phyloP scores from a whole-genome alignment of 1,139 yeast genomes.

The Yamadazyma kanchanaburiensis region DNA sequence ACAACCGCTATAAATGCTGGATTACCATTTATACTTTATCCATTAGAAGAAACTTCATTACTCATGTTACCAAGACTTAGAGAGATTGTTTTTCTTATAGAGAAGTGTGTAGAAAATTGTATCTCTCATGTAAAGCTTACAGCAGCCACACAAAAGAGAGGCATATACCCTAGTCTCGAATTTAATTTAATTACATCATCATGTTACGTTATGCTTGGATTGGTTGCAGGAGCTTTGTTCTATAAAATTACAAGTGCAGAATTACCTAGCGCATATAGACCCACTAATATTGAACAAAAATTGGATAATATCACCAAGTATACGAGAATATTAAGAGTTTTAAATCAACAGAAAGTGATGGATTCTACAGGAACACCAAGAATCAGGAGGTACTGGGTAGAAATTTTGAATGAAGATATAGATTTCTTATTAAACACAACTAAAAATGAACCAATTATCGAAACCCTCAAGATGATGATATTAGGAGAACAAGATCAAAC shows the following conservation, averaged over 20 bases:
- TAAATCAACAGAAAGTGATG: constrained; percentile 3
- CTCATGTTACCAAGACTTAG: background rate
- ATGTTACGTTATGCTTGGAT: constrained; percentile 3
- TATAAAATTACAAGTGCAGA: constrained; percentile 4
- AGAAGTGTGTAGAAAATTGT: constrained; percentile 3
- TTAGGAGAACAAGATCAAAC: constrained; percentile 1
- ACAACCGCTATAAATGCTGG: constrained; percentile 2
- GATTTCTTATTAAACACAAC: constrained; percentile 2
- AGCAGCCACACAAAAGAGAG: background rate
- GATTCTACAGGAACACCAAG: constrained; percentile 10
- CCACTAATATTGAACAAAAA: constrained; percentile 2
- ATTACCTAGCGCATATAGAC: constrained; percentile 2
- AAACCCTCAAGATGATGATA: constrained; percentile 1
- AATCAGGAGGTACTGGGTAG: constrained; percentile 10
- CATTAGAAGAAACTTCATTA: constrained; percentile 2
- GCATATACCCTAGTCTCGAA: constrained; percentile 1
- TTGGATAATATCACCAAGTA: constrained; percentile 1
- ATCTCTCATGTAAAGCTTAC: constrained; percentile 2
- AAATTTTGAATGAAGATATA: constrained; percentile 9
- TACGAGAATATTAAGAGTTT: constrained; percentile 2
- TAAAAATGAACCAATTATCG: constrained; percentile 1
- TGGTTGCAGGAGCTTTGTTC: constrained; percentile 6
- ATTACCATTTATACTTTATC: constrained; percentile 5
- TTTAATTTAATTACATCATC: constrained; percentile 2
- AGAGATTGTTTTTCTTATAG: constrained; percentile 2